Conservation (phyloP, 257 asterid genomes). For the Scutellaria barbata region DNA sequence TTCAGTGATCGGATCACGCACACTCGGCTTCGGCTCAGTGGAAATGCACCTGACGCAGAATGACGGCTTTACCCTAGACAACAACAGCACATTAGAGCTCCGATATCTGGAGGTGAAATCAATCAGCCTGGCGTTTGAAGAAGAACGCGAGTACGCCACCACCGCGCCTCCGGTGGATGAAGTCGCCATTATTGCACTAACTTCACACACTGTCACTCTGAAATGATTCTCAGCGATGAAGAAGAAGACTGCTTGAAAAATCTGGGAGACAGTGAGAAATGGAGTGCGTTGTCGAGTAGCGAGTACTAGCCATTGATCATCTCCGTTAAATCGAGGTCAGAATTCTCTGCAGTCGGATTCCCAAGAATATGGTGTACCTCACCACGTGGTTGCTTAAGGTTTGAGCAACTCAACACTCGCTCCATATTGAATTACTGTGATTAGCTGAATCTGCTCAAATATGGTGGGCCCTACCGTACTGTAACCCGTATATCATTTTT, state of each 20-base stretch:
- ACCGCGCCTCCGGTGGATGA: constrained; percentile 42
- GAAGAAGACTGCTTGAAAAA: neutral
- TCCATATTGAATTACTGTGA: too few species aligned
- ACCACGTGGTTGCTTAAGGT: constrained; percentile 15
- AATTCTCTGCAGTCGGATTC: neutral
- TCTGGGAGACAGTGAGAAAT: constrained; percentile 5
- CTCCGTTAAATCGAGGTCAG: constrained; percentile 5
- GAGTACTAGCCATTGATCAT: neutral
- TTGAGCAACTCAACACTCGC: neutral
- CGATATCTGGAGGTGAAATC: constrained; percentile 49
- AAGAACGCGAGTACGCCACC: constrained; percentile 39
- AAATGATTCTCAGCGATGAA: neutral
- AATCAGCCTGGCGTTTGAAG: constrained; percentile 46
- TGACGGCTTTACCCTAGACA: constrained; percentile 46
- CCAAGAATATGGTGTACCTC: neutral
- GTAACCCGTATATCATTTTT: too few species aligned
- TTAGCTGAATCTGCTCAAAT: neutral
- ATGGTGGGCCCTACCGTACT: neutral
- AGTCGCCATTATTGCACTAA: constrained; percentile 55
- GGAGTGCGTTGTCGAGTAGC: neutral
- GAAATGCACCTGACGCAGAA: constrained; percentile 55
- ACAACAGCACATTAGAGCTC: constrained; percentile 45
- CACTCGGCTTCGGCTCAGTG: constrained; percentile 50
- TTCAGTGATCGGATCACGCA: constrained; percentile 47
- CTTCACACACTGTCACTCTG: constrained; percentile 19